Base-by-base conservation (phyloP, 495 filamentous ascomycete species). In the Hyaloscypha bicolor region DNA sequence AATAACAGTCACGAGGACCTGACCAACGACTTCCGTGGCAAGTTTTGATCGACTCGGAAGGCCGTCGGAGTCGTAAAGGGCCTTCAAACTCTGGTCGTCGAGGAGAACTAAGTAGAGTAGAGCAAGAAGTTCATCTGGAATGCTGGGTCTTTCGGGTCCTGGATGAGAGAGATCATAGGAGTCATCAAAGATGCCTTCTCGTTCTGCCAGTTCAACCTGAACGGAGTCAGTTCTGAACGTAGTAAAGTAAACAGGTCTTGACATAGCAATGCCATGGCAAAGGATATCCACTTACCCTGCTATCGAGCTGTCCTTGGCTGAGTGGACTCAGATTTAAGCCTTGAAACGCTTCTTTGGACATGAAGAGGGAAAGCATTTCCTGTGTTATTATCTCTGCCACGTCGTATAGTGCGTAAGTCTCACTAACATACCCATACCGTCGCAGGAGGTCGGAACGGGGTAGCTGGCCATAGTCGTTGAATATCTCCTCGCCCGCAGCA, bases 401-500 rank as follows among this genome's bases (percentile, higher is more conserved):
- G 74, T 98, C 93, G 74, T 89, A 92, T 33, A 84, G 77, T 19
- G 86, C 79, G 71, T 97, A 95, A 63, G 88, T 87, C 33, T 82
- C 76, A 2, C 93, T 96, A 14, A 94, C 87, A 70, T 97, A 98
- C 8, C 94, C 94, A 71, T 97, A 97, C 30, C 94, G 82, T 22
- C 94, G 85, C 22, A 98, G 84, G 22, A 97, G 78, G 74, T 97
- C 94, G 0, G 90, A 86, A 32, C 88, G 90, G 3, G 93, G 89
- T 29, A 96, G 85, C 37, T 91, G 87, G 9, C 94, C 94, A 74
- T 96, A 97, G 75, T 96, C 94, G 69, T 97, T 97, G 71, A 96
- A 87, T 22, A 97, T 87, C 73, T 97, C 92, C 61, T 92, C 87
- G n/a, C 90, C 90, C 6, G 82, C 80, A 9, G 72, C 72, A 69